Base-by-base conservation (phyloP, 1,139 yeast species). In the Diutina scorzettiae region DNA sequence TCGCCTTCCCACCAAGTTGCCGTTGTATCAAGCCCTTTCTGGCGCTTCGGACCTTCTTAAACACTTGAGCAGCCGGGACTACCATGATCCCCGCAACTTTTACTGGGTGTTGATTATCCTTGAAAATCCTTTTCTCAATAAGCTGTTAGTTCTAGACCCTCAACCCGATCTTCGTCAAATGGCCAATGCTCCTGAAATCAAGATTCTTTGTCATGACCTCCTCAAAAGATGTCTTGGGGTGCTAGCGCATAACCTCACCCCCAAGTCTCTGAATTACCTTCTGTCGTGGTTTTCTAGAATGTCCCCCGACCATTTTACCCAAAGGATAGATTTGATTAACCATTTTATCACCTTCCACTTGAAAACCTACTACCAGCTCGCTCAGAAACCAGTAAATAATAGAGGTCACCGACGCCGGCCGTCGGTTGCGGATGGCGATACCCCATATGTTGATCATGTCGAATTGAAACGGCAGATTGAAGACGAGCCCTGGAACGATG, bases 171-270 rank as follows among this genome's bases (percentile, higher is more conserved):
- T 14, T 41, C 42, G 37, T 14, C 25, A 40, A 37, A 66, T 68
- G 67, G 58, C 66, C 31, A 71, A 71, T 27, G 58, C 68, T 0
- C 69, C 73, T 0, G 82, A 78, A 49, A 66, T 81, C 11, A 71
- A 71, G 46, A 58, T 72, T 0, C 51, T 79, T 14, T 67, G 79
- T 20, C 79, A 77, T 52, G 89, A 83, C 42, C 66, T 86, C 3
- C 54, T 79, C 20, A 82, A 81, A 52, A 64, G 89, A 41, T 60
- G 76, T 3, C 61, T 84, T 32, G 95, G 95, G 0, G 62, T 81
- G 4, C 51, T 85, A 41, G 68, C 91, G 1, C 70, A 77, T 49
- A 51, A 72, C 3, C 66, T 69, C 27, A 56, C 68, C 3, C 51
- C 60, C 0, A 54, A 62, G 11, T 55, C 71, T 2, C 54, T 49